Evolutionary conservation across 352 stramenopile species (phyloP).

Genomic region (Salisapilia sapeloensis): DNA sequence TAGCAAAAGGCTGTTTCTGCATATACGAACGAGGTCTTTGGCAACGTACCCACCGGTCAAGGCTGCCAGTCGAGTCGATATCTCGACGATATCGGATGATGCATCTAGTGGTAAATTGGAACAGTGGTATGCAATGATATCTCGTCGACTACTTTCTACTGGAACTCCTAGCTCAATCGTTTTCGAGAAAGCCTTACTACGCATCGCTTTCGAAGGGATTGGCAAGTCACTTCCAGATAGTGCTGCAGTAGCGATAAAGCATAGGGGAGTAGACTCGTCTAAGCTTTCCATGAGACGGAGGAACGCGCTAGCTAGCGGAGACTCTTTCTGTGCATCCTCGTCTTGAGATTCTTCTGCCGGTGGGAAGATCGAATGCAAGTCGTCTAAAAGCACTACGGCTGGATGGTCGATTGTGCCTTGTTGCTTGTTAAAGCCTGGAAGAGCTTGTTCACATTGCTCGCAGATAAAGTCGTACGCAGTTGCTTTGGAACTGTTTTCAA

Average conservation of each 20-base stretch:
- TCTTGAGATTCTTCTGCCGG: constrained; percentile 9
- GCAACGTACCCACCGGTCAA: constrained; percentile 62
- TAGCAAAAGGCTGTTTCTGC: constrained; percentile 28
- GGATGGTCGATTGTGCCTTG: constrained; percentile 1
- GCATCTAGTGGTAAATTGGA: constrained; percentile 9
- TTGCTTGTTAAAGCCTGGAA: constrained; percentile 7
- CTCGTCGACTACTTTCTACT: constrained; percentile 26
- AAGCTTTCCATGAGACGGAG: constrained; percentile 31
- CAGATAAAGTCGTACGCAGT: constrained; percentile 42
- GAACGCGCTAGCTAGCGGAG: constrained; percentile 34
- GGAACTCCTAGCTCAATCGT: constrained; percentile 42
- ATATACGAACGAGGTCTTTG: constrained; percentile 59
- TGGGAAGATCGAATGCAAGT: constrained; percentile 50
- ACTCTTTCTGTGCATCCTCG: constrained; percentile 10
- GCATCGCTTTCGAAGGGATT: constrained; percentile 24
- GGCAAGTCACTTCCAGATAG: constrained; percentile 6
- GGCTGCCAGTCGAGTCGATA: constrained; percentile 18
- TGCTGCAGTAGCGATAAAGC: constrained; percentile 28
- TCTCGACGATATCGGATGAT: background rate
- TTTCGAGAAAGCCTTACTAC: constrained; percentile 35
- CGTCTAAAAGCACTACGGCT: constrained; percentile 48
- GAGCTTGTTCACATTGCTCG: constrained; percentile 13
- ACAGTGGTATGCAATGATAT: constrained; percentile 30
- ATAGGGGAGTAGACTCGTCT: constrained; percentile 8
- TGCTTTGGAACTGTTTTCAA: constrained; percentile 17